Evolutionary conservation across 352 stramenopile species (phyloP), one percentile per base, ranked within the genome.

Genomic region (Phytopythium sindhum): DNA sequence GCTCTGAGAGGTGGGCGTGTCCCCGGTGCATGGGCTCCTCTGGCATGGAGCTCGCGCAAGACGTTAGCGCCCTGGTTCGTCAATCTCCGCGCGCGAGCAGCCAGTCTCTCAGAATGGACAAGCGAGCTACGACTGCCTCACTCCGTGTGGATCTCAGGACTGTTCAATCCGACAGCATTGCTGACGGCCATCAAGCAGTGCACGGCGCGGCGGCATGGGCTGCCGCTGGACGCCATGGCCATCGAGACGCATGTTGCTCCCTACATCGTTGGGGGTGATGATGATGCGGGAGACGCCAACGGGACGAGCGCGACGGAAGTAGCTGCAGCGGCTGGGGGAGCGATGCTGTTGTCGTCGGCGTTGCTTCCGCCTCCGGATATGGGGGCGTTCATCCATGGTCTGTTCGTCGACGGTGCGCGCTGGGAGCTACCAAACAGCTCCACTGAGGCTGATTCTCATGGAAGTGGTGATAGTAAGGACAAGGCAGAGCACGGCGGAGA

Each of bases 201-300:
- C 31, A 97, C 88, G 0, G 93, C 95, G 11, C 89, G 96, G 31
- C 83, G 69, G 2, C 91, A 95, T 44, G 80, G 80, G 14, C 77
- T 95, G 41, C 84, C 96, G 44, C 74, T 98, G 29, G 93, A 98
- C 62, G 81, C 94, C 15, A 97, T 98, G 82, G 93, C 88, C 12
- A 97, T 97, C 44, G 95, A 98, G 67, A 98, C 94, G n/a, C 91
- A 98, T 64, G 74, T 97, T 12, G 97, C 90, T 24, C 95, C 78
- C 2, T 86, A 96, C 39, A 64, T 69, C 24, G 53, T 44, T 8
- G 53, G 33, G 4, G n/a, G 11, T 17, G 33, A 48, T 9, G 53
- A 48, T 5, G 35, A 48, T 4, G 10, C 12, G 14, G 23, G 24
- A 12, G 54, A 39, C 26, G 12, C 4, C 2, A 42, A 14, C 17